Evolutionary conservation across 192 early-diverging fungal genomes (phyloP), one percentile per base, ranked within the genome.

Genomic region (Coemansia sp.): DNA sequence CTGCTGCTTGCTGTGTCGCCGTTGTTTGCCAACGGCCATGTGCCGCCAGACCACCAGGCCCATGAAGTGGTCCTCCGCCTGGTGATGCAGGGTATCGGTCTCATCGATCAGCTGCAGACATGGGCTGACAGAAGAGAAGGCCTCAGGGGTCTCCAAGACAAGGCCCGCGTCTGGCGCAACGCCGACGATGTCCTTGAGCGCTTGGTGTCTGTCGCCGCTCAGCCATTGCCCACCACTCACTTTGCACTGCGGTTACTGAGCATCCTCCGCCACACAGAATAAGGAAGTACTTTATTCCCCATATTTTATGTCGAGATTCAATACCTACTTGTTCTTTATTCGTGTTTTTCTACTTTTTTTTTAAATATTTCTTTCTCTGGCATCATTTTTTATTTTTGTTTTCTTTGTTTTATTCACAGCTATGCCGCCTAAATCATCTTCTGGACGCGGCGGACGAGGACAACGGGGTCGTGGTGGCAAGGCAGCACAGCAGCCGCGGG

Each of bases 81-180:
- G 66, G 73, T 72, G 33, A 15, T 75, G 54, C 80, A 73, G 70
- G 80, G 80, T 31, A 71, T 83, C 18, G 72, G 70, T 18, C 62
- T 83, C 27, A 51, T 83, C 0, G 80, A 83, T 70, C 80, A 83
- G 73, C 70, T 83, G 65, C 80, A 83, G 27, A 69, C 64, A 43
- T 83, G 80, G 80, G 80, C 76, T 1, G 76, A 83, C 57, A 46
- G 80, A 5, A 60, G 80, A 3, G n/a, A 29, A 1, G 80, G 80
- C 3, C 33, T 29, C 7, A 75, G 64, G n/a, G 80, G 76, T 3
- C 70, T 72, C 33, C 43, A 36, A 7, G 80, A 83, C 52, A 70
- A 73, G 5, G 49, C 38, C 13, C 44, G 76, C 13, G 73, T 78
- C 9, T 83, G 81, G 81, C 69, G 73, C 29, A 73, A 61, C 12